A percentile compares a stretch with the other conserved stretches of the same genome.
These are phyloP conservation scores for Solanum appendiculatum DNA, from an alignment of 257 asterid genomes.

Conservation along the genomic window DNA sequence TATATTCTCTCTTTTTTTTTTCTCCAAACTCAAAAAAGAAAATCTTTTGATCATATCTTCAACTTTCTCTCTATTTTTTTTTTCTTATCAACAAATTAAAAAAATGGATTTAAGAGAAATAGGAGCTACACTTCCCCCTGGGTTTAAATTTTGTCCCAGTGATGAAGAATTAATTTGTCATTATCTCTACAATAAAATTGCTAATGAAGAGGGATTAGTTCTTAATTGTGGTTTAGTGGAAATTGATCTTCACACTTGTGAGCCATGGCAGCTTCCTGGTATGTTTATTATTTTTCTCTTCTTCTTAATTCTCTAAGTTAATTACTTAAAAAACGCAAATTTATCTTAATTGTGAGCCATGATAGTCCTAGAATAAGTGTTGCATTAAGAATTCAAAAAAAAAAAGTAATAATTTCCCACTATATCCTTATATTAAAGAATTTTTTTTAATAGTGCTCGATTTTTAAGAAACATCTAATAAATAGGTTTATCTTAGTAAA, in stretches of 20 bases:
- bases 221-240: constrained; percentile 56
- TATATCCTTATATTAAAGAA: no score
- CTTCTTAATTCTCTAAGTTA: constrained; percentile 1
- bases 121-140: constrained; percentile 56
- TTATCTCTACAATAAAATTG: constrained; percentile 48
- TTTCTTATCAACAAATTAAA: background rate
- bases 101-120: constrained; percentile 50
- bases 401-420: background rate
- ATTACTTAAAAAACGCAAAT: background rate
- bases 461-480: background rate
- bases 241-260: constrained; percentile 80
- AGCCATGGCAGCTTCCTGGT: constrained; percentile 99
- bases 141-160: constrained; percentile 52
- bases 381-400: background rate
- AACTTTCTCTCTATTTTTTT: background rate
- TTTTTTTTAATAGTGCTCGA: background rate
- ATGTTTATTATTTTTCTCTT: constrained; percentile 41
- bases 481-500: background rate
- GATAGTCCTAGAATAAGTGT: background rate
- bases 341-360: background rate
- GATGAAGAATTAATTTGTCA: constrained; percentile 57
- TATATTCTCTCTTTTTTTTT: background rate
- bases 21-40: background rate
- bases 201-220: constrained; percentile 33
- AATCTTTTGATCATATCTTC: background rate